phyloP scores from a whole-genome alignment of 306 rosid species.

The Rosa rugosa region DNA sequence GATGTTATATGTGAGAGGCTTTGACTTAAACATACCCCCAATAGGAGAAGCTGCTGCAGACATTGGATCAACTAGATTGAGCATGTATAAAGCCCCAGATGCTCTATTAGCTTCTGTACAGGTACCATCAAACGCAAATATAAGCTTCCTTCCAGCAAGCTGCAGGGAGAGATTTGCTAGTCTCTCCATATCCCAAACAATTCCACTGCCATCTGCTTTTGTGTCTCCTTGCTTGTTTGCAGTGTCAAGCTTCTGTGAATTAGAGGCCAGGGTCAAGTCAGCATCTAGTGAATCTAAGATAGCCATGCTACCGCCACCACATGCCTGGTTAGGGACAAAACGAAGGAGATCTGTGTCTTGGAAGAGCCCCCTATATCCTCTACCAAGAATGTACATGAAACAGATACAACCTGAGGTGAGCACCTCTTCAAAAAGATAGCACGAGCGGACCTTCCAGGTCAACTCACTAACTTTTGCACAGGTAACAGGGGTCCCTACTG shows the following conservation, averaged over 20 bases:
- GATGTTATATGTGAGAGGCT: constrained; percentile 16
- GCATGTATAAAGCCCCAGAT: constrained; percentile 82
- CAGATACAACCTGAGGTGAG: constrained; percentile 86
- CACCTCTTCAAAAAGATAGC: constrained; percentile 98
- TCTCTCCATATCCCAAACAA: constrained; percentile 99
- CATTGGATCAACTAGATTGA: constrained; percentile 96
- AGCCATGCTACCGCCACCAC: constrained; percentile 99
- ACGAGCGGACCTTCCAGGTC: constrained; percentile 91
- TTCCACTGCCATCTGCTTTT: constrained; percentile 95
- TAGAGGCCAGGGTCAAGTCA: constrained; percentile 64
- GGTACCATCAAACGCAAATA: constrained; percentile 97
- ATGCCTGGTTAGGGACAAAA: constrained; percentile 96
- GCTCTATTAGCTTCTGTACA: constrained; percentile 69
- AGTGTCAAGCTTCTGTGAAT: constrained; percentile 71
- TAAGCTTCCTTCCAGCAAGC: constrained; percentile 93
- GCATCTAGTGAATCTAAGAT: constrained; percentile 92
- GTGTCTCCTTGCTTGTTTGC: constrained; percentile 65
- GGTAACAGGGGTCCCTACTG: constrained; percentile 75
- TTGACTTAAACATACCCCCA: constrained; percentile 74
- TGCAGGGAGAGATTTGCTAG: constrained; percentile 86
- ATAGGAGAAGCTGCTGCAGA: constrained; percentile 99
- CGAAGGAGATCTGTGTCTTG: constrained; percentile 97
- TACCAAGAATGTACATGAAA: constrained; percentile 96
- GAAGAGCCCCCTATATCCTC: constrained; percentile 96
- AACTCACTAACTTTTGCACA: constrained; percentile 77